A percentile compares a stretch with the other conserved stretches of the same genome.
These are phyloP conservation scores for Venustampulla echinocandica DNA, from an alignment of 495 filamentous ascomycete species.

Conservation along the genomic window DNA sequence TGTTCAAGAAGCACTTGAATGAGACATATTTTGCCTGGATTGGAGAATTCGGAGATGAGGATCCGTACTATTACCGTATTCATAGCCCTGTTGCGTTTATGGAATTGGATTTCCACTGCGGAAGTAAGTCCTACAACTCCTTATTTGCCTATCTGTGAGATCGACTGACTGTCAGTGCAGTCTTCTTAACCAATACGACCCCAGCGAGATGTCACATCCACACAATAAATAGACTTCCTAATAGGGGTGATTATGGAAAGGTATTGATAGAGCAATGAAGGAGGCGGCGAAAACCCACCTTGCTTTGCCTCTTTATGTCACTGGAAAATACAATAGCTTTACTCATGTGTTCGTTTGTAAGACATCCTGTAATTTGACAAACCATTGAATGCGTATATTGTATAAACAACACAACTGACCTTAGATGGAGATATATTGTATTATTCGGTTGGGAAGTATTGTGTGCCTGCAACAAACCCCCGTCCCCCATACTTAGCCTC, in stretches of 20 bases:
- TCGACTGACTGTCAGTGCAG: conserved; percentile 23
- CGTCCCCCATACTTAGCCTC: no score
- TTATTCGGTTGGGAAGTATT: no score
- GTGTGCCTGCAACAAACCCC: no score
- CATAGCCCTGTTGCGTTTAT: conserved; percentile 63
- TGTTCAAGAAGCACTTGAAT: conserved; percentile 41
- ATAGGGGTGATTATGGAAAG: conserved; percentile 65
- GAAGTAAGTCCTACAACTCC: conserved; percentile 24
- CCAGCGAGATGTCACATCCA: conserved; percentile 74
- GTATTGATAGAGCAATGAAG: conserved; percentile 29
- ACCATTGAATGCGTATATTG: no score
- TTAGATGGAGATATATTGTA: no score
- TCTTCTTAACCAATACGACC: conserved; percentile 63
- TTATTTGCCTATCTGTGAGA: not conserved
- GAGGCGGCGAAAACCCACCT: no score
- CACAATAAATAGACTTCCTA: conserved; percentile 59
- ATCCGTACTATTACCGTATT: conserved; percentile 69
- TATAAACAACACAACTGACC: no score
- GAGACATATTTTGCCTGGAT: conserved; percentile 77
- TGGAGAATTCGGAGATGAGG: conserved; percentile 52
- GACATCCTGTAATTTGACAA: no score
- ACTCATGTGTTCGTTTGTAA: no score
- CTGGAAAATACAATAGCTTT: no score
- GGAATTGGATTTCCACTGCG: conserved; percentile 76
- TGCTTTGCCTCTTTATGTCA: no score